phyloP scores from a whole-genome alignment of 257 asterid species.

The Scutellaria minor region DNA sequence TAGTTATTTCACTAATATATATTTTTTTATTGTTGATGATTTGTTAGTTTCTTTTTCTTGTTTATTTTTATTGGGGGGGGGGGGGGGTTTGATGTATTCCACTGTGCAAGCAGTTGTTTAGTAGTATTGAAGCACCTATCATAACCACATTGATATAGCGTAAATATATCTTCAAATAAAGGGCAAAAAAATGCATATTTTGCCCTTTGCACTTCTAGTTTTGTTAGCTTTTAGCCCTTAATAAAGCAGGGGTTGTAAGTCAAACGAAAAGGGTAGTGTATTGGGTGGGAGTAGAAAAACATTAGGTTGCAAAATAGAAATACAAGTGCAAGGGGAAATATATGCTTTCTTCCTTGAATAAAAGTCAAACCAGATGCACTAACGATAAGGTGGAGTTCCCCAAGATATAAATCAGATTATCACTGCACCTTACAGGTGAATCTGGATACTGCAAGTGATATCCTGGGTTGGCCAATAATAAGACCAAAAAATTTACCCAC shows the following conservation, averaged over 20 bases:
- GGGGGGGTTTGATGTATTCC: neutral
- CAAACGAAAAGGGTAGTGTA: too few relatives aligned
- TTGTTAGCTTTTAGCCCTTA: too few relatives aligned
- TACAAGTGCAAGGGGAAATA: too few relatives aligned
- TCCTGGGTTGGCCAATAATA: neutral
- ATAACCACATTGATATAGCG: neutral
- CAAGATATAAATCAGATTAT: neutral
- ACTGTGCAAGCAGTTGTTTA: slow-evolving; percentile 3
- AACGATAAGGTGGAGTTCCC: slow-evolving; percentile 2
- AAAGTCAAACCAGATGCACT: neutral
- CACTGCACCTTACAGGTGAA: neutral
- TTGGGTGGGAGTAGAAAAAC: too few relatives aligned
- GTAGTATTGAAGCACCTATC: neutral
- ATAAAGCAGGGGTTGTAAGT: too few relatives aligned
- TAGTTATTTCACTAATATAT: neutral
- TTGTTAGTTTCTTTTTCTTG: neutral
- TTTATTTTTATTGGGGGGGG: neutral
- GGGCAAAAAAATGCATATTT: too few relatives aligned
- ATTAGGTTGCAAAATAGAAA: too few relatives aligned
- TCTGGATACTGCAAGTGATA: neutral
- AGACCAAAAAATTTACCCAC: neutral
- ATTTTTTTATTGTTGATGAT: neutral
- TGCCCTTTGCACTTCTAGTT: too few relatives aligned
- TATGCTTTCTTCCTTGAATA: neutral
- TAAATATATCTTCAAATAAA: neutral